Percentiles rank a stretch among this genome's conserved stretches.
These are phyloP conservation scores for Cladosporium sphaerospermum DNA, from an alignment of 2,329 filamentous ascomycete genomes.

Conservation along the genomic window DNA sequence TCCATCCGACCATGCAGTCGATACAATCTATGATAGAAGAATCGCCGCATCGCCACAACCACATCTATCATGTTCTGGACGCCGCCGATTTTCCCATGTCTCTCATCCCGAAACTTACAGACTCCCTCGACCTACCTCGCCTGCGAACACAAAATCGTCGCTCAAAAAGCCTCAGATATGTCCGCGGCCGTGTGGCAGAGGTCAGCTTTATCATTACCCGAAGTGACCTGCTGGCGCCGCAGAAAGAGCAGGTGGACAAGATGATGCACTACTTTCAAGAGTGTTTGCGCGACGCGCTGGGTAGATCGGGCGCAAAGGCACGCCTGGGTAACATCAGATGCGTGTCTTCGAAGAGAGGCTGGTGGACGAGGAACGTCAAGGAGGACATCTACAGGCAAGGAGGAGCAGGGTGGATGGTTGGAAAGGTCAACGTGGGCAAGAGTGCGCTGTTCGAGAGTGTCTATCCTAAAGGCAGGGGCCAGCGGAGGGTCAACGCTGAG, in stretches of 20 bases:
- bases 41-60: conserved; percentile 83
- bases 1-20: conserved; percentile 73
- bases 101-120: conserved; percentile 68
- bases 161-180: conserved; percentile 60
- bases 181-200: conserved; percentile 62
- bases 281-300: conserved; percentile 70
- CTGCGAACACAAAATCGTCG: conserved; percentile 76
- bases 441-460: conserved; percentile 83
- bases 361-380: conserved; percentile 87
- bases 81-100: conserved; percentile 97
- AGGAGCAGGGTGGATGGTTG: conserved; percentile 89
- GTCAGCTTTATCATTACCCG: conserved; percentile 89
- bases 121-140: conserved; percentile 63
- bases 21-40: conserved; percentile 79
- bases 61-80: conserved; percentile 92
- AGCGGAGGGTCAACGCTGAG: conserved; percentile 12
- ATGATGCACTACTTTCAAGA: conserved; percentile 80
- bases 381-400: conserved; percentile 78
- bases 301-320: conserved; percentile 59
- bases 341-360: conserved; percentile 77
- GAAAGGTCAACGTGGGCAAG: conserved; percentile 98
- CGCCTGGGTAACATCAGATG: conserved; percentile 82
- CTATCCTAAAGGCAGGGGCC: conserved; percentile 63
- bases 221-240: conserved; percentile 76
- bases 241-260: conserved; percentile 73